Conservation (phyloP, 2,329 filamentous ascomycete genomes). For the Venturia nashicola region DNA sequence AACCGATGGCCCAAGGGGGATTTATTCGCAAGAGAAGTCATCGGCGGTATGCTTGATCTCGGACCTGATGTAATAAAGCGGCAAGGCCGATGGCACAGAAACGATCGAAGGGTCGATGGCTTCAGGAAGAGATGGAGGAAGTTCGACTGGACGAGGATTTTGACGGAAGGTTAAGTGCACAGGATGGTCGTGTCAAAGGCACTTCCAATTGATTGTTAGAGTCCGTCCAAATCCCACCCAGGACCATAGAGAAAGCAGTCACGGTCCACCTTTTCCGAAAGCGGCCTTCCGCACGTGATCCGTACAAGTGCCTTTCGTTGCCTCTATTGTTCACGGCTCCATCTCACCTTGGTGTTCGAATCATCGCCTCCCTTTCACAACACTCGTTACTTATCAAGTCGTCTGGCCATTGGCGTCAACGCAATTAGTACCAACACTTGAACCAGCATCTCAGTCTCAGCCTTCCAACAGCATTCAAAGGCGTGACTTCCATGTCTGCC, state of each 20-base stretch:
- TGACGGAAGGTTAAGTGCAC: conserved; percentile 36
- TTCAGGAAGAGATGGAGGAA: conserved; percentile 82
- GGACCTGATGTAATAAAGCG: conserved; percentile 76
- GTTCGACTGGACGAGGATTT: conserved; percentile 74
- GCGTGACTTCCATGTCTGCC: neutral
- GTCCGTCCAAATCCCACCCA: neutral
- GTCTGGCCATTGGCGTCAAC: neutral
- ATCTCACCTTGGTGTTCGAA: neutral
- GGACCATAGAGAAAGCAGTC: neutral
- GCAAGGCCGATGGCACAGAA: conserved; percentile 73
- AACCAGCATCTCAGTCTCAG: neutral
- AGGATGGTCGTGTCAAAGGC: neutral
- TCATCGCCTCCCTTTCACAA: neutral
- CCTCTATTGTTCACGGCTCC: neutral
- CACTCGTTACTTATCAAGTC: neutral
- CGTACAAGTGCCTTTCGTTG: neutral
- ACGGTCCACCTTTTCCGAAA: neutral
- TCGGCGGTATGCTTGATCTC: conserved; percentile 83
- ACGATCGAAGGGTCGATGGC: conserved; percentile 54
- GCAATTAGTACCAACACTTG: neutral
- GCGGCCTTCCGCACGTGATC: neutral
- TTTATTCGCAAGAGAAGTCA: conserved; percentile 79
- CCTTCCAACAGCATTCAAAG: neutral
- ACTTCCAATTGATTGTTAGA: neutral
- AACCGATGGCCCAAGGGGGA: conserved; percentile 81